A percentile compares a stretch with the other conserved stretches of the same genome.
Evolutionary conservation across 257 asterid species (phyloP).

Genomic region (Fraxinus quadrangulata): DNA sequence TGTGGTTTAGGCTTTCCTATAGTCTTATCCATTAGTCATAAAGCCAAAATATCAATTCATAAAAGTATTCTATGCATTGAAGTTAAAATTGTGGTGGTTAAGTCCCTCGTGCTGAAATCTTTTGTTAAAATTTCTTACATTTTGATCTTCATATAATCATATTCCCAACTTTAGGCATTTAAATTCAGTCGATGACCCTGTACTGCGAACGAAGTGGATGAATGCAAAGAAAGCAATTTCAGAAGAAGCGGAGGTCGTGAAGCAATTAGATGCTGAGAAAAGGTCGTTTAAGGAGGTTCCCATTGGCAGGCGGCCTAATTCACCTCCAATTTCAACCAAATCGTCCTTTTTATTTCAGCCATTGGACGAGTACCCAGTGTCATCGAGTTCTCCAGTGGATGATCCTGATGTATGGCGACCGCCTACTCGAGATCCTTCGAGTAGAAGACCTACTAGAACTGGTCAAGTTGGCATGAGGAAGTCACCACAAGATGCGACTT

Average conservation of each 20-base stretch:
- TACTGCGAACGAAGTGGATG: conserved; percentile 90
- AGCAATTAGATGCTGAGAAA: conserved; percentile 91
- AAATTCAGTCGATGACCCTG: conserved; percentile 81
- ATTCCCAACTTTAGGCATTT: conserved; percentile 55
- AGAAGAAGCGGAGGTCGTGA: conserved; percentile 95
- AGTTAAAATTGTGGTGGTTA: not conserved
- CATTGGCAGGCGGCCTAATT: conserved; percentile 69
- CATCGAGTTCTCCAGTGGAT: conserved; percentile 84
- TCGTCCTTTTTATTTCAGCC: conserved; percentile 92
- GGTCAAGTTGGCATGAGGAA: conserved; percentile 76
- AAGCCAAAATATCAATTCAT: not conserved
- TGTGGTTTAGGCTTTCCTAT: not conserved
- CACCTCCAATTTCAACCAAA: conserved; percentile 91
- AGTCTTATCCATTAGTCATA: not conserved
- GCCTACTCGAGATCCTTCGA: conserved; percentile 75
- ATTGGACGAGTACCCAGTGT: conserved; percentile 87
- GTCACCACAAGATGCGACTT: conserved; percentile 84
- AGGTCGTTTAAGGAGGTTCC: conserved; percentile 81
- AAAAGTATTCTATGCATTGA: not conserved
- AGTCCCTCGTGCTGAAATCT: not conserved
- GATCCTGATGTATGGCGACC: conserved; percentile 99
- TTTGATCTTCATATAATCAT: not conserved
- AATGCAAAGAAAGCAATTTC: conserved; percentile 85
- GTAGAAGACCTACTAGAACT: conserved; percentile 69
- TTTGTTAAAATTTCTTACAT: conserved; percentile 11